Evolutionary conservation across 2,329 filamentous ascomycete genomes (phyloP), one percentile per base, ranked within the genome.

Genomic region (Cladophialophora chaetospira): DNA sequence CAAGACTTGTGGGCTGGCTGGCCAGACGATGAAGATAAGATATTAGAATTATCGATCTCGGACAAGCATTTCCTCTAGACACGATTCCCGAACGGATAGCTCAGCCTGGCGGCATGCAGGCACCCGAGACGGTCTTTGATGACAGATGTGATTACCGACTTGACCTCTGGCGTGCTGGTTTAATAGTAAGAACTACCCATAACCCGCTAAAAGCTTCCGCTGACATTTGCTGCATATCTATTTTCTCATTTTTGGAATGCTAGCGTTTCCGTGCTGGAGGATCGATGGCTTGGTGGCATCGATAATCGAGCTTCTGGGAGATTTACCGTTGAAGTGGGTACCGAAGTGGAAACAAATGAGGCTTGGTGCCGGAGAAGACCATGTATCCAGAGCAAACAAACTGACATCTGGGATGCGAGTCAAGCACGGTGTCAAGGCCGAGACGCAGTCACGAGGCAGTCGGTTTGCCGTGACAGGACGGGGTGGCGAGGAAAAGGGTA

Each of bases 11-110:
- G 65, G 63, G 42, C 38, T 15, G 40, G 54, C 13, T 66, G 66
- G 63, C 48, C 57, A 44, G 17, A 33, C 23, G 53, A 53, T 29
- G 54, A 57, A 26, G 65, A 66, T 19, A 69, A 52, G 57, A 68
- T 51, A 42, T 68, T 53, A 57, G 66, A 10, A 28, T 69, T 42
- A 61, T 69, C 47, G 67, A 68, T 58, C 64, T 67, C 35, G 64
- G 66, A 47, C 52, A 56, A 38, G 52, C 57, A 46, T 59, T 59
- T 36, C 29, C 19, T 40, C 26, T 56, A 60, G 57, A 19, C 31
- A 49, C 29, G 45, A 60, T 38, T 42, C 58, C 25, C 44, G 36
- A 53, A 50, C 47, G 26, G 3, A 58, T 69, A 19, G 65, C 65
- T 25, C 60, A 67, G 49, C 63, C 65, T 17, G 29, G 10, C 43